Evolutionary conservation across 1,284 basidiomycete species (phyloP).

Genomic region (Pseudozyma sp.): DNA sequence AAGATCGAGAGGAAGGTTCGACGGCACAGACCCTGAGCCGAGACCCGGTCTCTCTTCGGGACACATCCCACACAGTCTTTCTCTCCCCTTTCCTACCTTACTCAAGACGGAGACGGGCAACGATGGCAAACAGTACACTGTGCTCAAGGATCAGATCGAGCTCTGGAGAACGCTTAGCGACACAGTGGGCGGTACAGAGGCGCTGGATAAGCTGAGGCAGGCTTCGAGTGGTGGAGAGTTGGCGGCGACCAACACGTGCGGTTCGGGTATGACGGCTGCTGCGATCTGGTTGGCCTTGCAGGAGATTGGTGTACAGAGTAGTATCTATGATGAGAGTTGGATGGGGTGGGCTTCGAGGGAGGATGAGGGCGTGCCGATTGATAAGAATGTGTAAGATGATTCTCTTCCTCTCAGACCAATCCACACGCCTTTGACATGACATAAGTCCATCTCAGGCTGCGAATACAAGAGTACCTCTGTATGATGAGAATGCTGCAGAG

Average conservation of each 20-base stretch:
- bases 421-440: not conserved
- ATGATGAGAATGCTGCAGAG: too few species aligned
- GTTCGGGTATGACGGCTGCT: constrained; percentile 91
- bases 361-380: constrained; percentile 42
- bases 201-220: constrained; percentile 64
- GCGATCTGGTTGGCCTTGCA: constrained; percentile 89
- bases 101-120: constrained; percentile 72
- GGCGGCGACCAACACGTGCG: constrained; percentile 66
- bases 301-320: constrained; percentile 74
- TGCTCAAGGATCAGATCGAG: constrained; percentile 64
- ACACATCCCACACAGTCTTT: constrained; percentile 88
- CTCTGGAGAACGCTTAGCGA: constrained; percentile 73
- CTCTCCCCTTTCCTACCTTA: constrained; percentile 85
- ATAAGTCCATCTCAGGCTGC: too few species aligned
- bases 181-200: constrained; percentile 73
- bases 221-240: constrained; percentile 54
- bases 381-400: constrained; percentile 23
- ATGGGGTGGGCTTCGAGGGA: constrained; percentile 57
- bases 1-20: constrained; percentile 80
- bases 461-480: too few species aligned
- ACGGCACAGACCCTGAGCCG: constrained; percentile 86
- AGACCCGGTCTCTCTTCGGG: constrained; percentile 87
- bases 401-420: not conserved
- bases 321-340: constrained; percentile 81
- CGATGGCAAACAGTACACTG: constrained; percentile 63